Base-by-base conservation (phyloP, 768 basidiomycete species). In the Kwoniella botswanensis region DNA sequence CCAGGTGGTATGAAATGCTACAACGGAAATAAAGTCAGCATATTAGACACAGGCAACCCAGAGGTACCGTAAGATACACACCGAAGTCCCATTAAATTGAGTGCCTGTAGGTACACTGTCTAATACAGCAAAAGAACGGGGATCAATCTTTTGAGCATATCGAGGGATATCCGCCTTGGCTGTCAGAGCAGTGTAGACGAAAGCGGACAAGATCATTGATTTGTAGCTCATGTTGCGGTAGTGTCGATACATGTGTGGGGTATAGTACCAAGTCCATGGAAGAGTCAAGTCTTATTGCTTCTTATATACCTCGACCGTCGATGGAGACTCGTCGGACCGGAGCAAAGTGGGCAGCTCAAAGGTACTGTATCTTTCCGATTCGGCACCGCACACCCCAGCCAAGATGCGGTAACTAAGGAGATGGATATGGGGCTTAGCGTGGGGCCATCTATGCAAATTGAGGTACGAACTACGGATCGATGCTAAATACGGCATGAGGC, bases 1-100 rank as follows among this genome's bases (percentile, higher is more conserved):
- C 87, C 87, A 15, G 89, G 89, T 2, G 90, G 91, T 74, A 90
- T 89, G 76, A 82, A 81, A 59, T 86, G 72, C 63, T 68, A 41
- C 18, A 17, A 13, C 15, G 50, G 13, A 50, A 26, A 35, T 35
- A 22, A 29, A 29, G 21, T 44, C 10, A n/a, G 12, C 21, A 6
- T 4, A 21, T 46, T 22, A 46, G 17, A 13, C 17, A 57, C 54
- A 10, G 4, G n/a, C 29, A 10, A 10, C 9, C 22, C 17, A 22
- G 11, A 10, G 41, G 55, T 15, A 11, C 11, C 12, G 26, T 26
- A 59, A 11, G 17, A 59, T 17, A 35, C 12, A 24, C n/a, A 79
- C 78, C 17, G 73, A 71, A 4, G 62, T 63, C 12, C 70, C 75
- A 64, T 79, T 79, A 11, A 56, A 44, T 29, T 64, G 35, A 4